phyloP scores from a whole-genome alignment of 768 basidiomycete genomes.

The Russula virescens region DNA sequence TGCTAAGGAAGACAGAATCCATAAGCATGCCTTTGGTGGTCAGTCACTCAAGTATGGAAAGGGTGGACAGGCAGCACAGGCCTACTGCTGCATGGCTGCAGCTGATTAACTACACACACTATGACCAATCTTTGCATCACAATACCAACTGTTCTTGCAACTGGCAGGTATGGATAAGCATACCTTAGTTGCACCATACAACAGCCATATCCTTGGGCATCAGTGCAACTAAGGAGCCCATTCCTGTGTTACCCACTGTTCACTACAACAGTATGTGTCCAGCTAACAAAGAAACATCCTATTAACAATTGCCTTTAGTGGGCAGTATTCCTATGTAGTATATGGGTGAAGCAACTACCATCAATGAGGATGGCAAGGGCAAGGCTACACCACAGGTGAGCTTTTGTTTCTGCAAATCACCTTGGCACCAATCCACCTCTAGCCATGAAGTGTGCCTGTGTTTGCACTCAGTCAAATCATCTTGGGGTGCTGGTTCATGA shows the following conservation, averaged over 20 bases:
- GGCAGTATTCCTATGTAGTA: conserved; percentile 99
- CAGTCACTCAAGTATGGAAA: conserved; percentile 96
- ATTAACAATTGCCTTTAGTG: conserved; percentile 48
- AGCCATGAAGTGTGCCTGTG: too few relatives aligned
- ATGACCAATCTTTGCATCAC: conserved; percentile 97
- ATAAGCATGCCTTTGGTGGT: conserved; percentile 98
- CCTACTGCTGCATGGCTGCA: conserved; percentile 97
- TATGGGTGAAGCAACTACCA: conserved; percentile 92
- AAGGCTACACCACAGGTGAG: conserved; percentile 98
- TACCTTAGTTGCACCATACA: conserved; percentile 99
- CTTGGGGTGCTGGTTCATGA: too few relatives aligned
- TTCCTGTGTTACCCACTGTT: conserved; percentile 96
- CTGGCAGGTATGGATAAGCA: conserved; percentile 95
- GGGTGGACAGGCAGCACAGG: conserved; percentile 98
- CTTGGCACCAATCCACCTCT: conserved; percentile 99
- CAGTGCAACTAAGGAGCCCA: conserved; percentile 99
- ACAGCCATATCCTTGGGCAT: conserved; percentile 98
- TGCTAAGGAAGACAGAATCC: conserved; percentile 98
- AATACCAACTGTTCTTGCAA: conserved; percentile 99
- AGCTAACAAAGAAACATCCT: background rate
- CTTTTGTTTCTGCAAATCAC: conserved; percentile 98
- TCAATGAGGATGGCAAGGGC: conserved; percentile 86
- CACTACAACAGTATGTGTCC: conserved; percentile 89
- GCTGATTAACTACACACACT: conserved; percentile 97
- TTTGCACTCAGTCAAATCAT: too few relatives aligned